These are phyloP conservation scores for Penicillium ochrochloron DNA, from an alignment of 495 filamentous ascomycete genomes.

Conservation along the genomic window DNA sequence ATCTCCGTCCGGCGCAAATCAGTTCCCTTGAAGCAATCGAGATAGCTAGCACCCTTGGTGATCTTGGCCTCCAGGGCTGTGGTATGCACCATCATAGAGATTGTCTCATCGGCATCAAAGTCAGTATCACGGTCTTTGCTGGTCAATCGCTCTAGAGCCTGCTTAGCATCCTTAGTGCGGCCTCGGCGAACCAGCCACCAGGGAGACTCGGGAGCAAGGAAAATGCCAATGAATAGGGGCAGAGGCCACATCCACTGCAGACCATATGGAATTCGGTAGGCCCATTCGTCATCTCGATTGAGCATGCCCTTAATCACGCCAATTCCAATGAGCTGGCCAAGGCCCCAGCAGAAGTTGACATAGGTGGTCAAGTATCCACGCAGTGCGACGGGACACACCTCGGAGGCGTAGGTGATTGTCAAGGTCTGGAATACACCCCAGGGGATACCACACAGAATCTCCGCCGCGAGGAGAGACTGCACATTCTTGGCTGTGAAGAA, in stretches of 20 bases:
- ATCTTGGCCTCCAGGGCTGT: conserved; percentile 74
- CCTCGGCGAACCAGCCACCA: conserved; percentile 84
- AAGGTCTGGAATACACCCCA: conserved; percentile 86
- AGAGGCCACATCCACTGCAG: conserved; percentile 88
- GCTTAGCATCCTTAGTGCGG: conserved; percentile 68
- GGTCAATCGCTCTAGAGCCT: conserved; percentile 68
- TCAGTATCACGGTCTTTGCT: conserved; percentile 57
- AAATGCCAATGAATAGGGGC: conserved; percentile 72
- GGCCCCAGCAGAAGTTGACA: conserved; percentile 82
- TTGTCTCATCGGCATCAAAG: conserved; percentile 74
- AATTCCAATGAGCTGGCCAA: conserved; percentile 76
- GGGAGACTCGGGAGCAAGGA: conserved; percentile 74
- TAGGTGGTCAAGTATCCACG: conserved; percentile 78
- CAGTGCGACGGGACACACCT: conserved; percentile 74
- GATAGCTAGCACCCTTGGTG: conserved; percentile 68
- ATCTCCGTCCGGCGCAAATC: conserved; percentile 79
- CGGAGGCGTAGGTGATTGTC: conserved; percentile 80
- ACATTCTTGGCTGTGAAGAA: conserved; percentile 78
- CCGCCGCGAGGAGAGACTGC: conserved; percentile 68
- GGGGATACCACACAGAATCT: conserved; percentile 78
- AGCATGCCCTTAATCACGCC: conserved; percentile 73
- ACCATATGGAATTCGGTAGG: conserved; percentile 71
- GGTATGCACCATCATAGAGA: conserved; percentile 86
- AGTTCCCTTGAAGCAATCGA: conserved; percentile 76
- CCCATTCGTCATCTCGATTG: conserved; percentile 62